Base-by-base conservation (phyloP, 306 rosid genomes). In the Malus asiatica region DNA sequence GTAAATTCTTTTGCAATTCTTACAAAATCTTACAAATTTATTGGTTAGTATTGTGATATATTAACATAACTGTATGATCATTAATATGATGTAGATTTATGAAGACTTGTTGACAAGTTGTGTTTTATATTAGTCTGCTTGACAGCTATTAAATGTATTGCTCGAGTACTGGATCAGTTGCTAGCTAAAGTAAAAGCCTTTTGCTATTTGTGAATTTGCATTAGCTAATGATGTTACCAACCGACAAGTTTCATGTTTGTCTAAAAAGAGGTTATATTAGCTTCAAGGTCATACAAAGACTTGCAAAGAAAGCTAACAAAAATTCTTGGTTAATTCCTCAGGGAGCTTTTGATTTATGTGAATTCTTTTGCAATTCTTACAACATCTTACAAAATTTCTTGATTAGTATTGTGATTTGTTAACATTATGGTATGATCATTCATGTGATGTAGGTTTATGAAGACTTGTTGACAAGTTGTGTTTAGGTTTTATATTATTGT, bases 321-420 rank as follows among this genome's bases (percentile, higher is more conserved):
- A 11, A 66, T 76, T 77, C 66, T 42, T 77, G 79, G 70, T 79
- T 42, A 23, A 74, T 79, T 75, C 67, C 77, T 79, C 87, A 95
- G 98, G 98, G 98, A 95, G 86, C 97, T 95, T 76, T 95, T 96
- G 64, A 85, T 95, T 63, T 84, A 73, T 82, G 86, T 92, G 66
- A 86, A 72, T 76, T 89, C 92, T 72, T 95, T 95, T 77, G 86
- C 86, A 64, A 87, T 95, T 73, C 93, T 95, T 63, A 95, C 98
- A 40, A 95, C 90, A 77, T 95, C 97, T 76, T 32, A 32, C 33
- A 32, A 32, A 32, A 32, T 32, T 32, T 32, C 33, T 4, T 32
- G 33, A 4, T 32, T 4, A 32, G 33, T 32, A 32, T 32, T 32
- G 5, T 32, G 33, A 32, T 32, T 4, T 32, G 33, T 32, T 32